phyloP scores from a whole-genome alignment of 352 stramenopile genomes.

The Aphanomyces invadans region DNA sequence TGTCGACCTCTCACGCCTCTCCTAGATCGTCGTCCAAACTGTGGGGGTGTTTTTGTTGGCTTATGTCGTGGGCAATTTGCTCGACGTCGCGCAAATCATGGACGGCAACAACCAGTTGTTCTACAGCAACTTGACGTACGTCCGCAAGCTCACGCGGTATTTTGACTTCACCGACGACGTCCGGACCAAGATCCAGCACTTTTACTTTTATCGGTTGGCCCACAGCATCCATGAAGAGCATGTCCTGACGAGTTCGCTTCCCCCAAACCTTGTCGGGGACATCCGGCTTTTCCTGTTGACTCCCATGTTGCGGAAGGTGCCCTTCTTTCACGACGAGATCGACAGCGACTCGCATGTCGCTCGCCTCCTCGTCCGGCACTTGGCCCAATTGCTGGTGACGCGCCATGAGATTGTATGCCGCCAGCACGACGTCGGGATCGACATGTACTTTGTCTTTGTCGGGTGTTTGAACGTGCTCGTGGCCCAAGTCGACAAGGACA shows the following conservation, averaged over 20 bases:
- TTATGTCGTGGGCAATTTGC: slow-evolving; percentile 66
- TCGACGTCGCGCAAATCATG: slow-evolving; percentile 41
- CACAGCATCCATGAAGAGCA: slow-evolving; percentile 64
- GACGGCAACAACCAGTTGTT: slow-evolving; percentile 44
- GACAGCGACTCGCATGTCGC: slow-evolving; percentile 45
- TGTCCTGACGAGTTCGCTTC: slow-evolving; percentile 45
- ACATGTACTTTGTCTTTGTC: slow-evolving; percentile 73
- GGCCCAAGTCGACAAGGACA: slow-evolving; percentile 49
- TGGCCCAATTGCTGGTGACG: slow-evolving; percentile 49
- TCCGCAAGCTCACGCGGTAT: slow-evolving; percentile 40
- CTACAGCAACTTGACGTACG: slow-evolving; percentile 39
- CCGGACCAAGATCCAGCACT: slow-evolving; percentile 51
- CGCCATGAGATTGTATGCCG: slow-evolving; percentile 56
- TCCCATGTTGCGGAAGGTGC: slow-evolving; percentile 58
- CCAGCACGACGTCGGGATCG: slow-evolving; percentile 45
- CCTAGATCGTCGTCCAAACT: slow-evolving; percentile 45
- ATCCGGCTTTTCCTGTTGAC: slow-evolving; percentile 57
- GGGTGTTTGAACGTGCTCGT: slow-evolving; percentile 41
- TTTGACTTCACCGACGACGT: slow-evolving; percentile 39
- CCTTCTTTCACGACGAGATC: slow-evolving; percentile 45
- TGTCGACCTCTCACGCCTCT: no score
- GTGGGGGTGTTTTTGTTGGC: slow-evolving; percentile 50
- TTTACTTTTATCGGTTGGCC: slow-evolving; percentile 51
- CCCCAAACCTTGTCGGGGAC: slow-evolving; percentile 54
- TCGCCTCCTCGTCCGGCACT: slow-evolving; percentile 54